Conservation (phyloP, 805 yeast genomes). For the Kodamaea nitidulidarum region DNA sequence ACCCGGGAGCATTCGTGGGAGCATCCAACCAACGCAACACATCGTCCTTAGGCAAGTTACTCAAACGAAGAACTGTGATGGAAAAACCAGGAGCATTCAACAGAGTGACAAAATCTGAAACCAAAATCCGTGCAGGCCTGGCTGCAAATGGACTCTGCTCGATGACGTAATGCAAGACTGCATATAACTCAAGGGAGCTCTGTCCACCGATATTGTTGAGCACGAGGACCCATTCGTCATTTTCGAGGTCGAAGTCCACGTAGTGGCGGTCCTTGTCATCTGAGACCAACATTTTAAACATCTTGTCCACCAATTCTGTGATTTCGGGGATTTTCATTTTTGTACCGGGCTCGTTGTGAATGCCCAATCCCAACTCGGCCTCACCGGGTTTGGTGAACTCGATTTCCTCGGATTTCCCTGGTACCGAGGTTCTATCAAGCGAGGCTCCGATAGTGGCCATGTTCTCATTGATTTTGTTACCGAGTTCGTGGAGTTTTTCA, state of each 20-base stretch:
- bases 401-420: conserved; percentile 54
- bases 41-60: conserved; percentile 40
- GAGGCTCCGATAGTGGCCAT: conserved; percentile 88
- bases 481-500: conserved; percentile 52
- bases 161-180: conserved; percentile 60
- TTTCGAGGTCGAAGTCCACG: conserved; percentile 53
- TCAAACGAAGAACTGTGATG: conserved; percentile 70
- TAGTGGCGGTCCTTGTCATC: conserved; percentile 76
- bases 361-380: conserved; percentile 92
- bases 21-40: conserved; percentile 58
- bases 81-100: conserved; percentile 91
- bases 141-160: conserved; percentile 50
- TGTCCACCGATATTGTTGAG: conserved; percentile 90
- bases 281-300: conserved; percentile 60
- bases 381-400: conserved; percentile 54
- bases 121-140: conserved; percentile 63
- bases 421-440: conserved; percentile 84
- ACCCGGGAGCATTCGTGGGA: conserved; percentile 77
- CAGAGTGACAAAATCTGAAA: conserved; percentile 84
- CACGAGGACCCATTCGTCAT: conserved; percentile 64
- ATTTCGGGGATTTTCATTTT: conserved; percentile 64
- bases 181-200: conserved; percentile 71
- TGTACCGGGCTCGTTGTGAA: conserved; percentile 92
- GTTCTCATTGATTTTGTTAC: conserved; percentile 56
- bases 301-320: conserved; percentile 49